Base-by-base conservation (phyloP, 2,329 filamentous ascomycete species). In the Colletotrichum endophyticum region DNA sequence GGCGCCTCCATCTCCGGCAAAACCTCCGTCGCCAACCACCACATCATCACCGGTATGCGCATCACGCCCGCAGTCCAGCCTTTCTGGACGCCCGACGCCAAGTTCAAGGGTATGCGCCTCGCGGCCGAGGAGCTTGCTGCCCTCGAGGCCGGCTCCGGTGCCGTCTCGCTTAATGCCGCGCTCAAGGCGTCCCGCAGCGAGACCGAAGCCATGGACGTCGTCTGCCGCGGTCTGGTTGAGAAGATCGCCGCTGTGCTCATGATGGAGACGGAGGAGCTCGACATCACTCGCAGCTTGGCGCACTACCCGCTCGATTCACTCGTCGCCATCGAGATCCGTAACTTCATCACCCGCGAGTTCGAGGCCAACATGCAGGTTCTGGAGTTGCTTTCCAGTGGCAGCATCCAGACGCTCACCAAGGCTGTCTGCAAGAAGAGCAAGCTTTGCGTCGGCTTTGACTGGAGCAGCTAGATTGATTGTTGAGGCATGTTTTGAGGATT, bases 71-170 rank as follows among this genome's bases (percentile, higher is more conserved):
- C 83, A 5, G 83, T 85, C 78, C 82, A 87, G 66, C 89, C 89
- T 0, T 92, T 90, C 83, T 92, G 90, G 87, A 87, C 86, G 5
- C 80, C 85, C 4, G 90, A 92, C 66, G 88, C 87, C 70, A 91
- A 90, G 80, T 91, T 91, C 82, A 87, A 87, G 72, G 84, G 86
- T 36, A 84, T 92, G 30, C 86, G 86, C 15, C 81, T 86, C 75
- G 82, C 84, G 0, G 83, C 86, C 4, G 84, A 86, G 61, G 83
- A 82, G 9, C 85, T 84, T 1, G 83, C 85, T 11, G 85, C 83
- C 0, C 83, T 83, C 12, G 83, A 83, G 44, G 81, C 84, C 16
- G 80, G 82, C 16, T 79, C 78, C 16, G 77, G 73, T 13, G 77
- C 78, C 39, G 78, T 82, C 1, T 88, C 88, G 1, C 87, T 88